phyloP scores from a whole-genome alignment of 2,329 filamentous ascomycete species.

The Stylonectria norvegica region DNA sequence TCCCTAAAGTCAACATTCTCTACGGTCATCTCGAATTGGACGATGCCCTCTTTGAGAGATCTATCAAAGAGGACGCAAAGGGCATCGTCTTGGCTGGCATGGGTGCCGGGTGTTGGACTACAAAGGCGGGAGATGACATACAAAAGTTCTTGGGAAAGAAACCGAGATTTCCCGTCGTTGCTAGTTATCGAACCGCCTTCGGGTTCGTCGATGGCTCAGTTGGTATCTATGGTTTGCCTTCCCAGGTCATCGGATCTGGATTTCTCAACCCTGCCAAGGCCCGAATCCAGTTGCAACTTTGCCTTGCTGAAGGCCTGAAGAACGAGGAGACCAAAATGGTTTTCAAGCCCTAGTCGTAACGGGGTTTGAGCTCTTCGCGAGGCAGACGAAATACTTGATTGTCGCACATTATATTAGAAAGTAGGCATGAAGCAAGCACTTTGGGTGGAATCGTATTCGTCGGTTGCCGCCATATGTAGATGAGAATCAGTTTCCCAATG shows the following conservation, averaged over 20 bases:
- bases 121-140: conserved; percentile 35
- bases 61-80: conserved; percentile 45
- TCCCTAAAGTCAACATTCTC: conserved; percentile 55
- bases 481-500: too few species aligned
- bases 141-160: conserved; percentile 42
- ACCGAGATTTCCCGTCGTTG: conserved; percentile 43
- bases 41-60: conserved; percentile 42
- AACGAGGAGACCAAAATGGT: too few species aligned
- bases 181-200: conserved; percentile 46
- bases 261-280: conserved; percentile 54
- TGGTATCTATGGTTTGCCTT: conserved; percentile 21
- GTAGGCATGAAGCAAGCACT: too few species aligned
- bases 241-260: conserved; percentile 37
- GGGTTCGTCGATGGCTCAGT: conserved; percentile 44
- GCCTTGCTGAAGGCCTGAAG: too few species aligned
- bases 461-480: too few species aligned
- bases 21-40: conserved; percentile 52
- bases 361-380: too few species aligned
- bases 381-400: too few species aligned
- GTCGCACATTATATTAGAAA: too few species aligned
- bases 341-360: too few species aligned
- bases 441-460: too few species aligned
- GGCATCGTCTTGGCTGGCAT: conserved; percentile 55
- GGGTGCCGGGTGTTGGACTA: conserved; percentile 49
- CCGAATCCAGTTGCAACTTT: conserved; percentile 47